Percentiles rank a stretch among this genome's conserved stretches.
Evolutionary conservation across 2,329 filamentous ascomycete species (phyloP).

Genomic region (Hypoxylon sp.): DNA sequence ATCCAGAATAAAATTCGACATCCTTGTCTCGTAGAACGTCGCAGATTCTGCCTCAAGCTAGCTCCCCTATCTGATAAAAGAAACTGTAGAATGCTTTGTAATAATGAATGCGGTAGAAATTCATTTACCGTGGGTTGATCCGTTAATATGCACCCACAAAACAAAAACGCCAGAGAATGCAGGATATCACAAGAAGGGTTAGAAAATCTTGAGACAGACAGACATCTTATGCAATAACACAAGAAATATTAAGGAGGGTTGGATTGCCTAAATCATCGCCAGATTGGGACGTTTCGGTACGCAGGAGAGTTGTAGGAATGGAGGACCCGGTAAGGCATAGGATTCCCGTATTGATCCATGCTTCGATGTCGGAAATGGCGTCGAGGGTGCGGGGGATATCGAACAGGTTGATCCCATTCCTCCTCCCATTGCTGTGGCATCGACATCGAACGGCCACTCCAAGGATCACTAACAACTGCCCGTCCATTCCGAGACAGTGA

Average conservation of each 20-base stretch:
- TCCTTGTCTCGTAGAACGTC: slow-evolving; percentile 18
- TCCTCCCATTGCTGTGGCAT: slow-evolving; percentile 46
- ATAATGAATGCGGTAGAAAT: slow-evolving; percentile 28
- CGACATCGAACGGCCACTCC: slow-evolving; percentile 47
- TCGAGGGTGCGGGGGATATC: slow-evolving; percentile 55
- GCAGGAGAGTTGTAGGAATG: slow-evolving; percentile 73
- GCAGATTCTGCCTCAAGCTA: slow-evolving; percentile 7
- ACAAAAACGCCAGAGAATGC: slow-evolving; percentile 44
- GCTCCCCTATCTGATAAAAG: slow-evolving; percentile 10
- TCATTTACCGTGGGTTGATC: slow-evolving; percentile 6
- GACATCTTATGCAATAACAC: slow-evolving; percentile 6
- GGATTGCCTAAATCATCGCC: slow-evolving; percentile 60
- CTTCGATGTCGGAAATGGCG: slow-evolving; percentile 60
- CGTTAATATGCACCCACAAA: slow-evolving; percentile 26
- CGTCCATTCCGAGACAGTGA: slow-evolving; percentile 47
- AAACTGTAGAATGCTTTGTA: slow-evolving; percentile 23
- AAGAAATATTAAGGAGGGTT: slow-evolving; percentile 1
- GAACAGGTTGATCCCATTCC: slow-evolving; percentile 53
- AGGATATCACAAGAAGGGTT: slow-evolving; percentile 37
- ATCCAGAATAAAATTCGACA: slow-evolving; percentile 42
- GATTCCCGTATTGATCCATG: slow-evolving; percentile 52
- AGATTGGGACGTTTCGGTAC: slow-evolving; percentile 69
- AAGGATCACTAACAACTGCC: slow-evolving; percentile 46
- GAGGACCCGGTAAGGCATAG: slow-evolving; percentile 65
- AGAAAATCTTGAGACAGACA: slow-evolving; percentile 16